phyloP scores from a whole-genome alignment of 768 basidiomycete genomes.

The Russula sp. region DNA sequence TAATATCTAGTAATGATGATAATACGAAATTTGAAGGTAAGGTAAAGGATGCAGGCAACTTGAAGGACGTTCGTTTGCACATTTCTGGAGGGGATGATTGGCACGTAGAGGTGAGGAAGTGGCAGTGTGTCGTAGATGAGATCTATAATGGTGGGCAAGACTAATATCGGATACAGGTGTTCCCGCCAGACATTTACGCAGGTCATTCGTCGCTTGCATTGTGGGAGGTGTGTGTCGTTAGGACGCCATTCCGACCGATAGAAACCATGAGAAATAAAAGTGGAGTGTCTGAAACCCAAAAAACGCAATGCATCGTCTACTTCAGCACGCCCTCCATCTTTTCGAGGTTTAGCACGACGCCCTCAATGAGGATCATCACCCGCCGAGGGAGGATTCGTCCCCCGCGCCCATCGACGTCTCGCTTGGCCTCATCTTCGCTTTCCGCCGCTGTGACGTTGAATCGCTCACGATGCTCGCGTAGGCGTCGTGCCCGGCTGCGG shows the following conservation, averaged over 20 bases:
- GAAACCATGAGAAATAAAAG: background rate
- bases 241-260: background rate
- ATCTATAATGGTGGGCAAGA: background rate
- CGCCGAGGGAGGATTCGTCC: conserved; percentile 40
- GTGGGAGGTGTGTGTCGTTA: background rate
- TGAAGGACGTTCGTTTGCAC: background rate
- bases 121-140: background rate
- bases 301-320: background rate
- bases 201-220: background rate
- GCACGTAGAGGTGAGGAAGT: background rate
- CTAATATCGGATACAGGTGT: background rate
- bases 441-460: conserved; percentile 13
- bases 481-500: conserved; percentile 21
- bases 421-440: conserved; percentile 23
- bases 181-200: background rate
- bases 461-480: conserved; percentile 17
- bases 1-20: background rate
- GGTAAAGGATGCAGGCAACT: background rate
- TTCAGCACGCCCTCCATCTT: conserved; percentile 51
- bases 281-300: background rate
- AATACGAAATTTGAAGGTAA: background rate
- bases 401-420: conserved; percentile 21
- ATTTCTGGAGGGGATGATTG: background rate
- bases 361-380: conserved; percentile 52
- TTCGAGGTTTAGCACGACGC: conserved; percentile 55